A percentile compares a stretch with the other conserved stretches of the same genome.
Conservation (phyloP, 768 basidiomycete species). For the Phylloporus scabripes region DNA sequence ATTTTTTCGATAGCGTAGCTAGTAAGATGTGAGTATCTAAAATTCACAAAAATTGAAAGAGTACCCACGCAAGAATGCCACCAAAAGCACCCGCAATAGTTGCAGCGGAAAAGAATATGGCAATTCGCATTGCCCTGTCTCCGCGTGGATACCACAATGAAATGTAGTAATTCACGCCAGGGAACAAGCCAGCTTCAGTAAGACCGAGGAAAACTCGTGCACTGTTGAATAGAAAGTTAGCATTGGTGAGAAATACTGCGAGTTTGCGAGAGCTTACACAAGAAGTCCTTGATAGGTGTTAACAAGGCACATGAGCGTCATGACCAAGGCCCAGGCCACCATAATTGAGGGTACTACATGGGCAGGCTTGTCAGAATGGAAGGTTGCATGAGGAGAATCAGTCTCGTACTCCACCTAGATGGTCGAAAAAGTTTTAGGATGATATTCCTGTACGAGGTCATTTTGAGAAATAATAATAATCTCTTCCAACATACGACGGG, state of each 20-base stretch:
- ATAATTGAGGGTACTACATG: constrained; percentile 37
- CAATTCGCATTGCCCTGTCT: constrained; percentile 54
- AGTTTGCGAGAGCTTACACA: constrained; percentile 21
- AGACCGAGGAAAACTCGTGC: constrained; percentile 42
- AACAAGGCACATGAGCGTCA: constrained; percentile 36
- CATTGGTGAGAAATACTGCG: neutral
- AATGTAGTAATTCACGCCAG: constrained; percentile 40
- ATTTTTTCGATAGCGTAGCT: constrained; percentile 33
- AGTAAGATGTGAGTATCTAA: neutral
- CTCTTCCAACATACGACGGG: constrained; percentile 29
- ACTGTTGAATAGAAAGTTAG: constrained; percentile 13
- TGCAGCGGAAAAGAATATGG: constrained; percentile 61
- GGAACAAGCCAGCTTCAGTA: constrained; percentile 43
- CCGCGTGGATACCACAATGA: constrained; percentile 57
- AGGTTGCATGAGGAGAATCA: neutral
- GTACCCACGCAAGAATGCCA: constrained; percentile 41
- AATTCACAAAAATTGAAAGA: neutral
- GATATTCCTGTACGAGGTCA: constrained; percentile 30
- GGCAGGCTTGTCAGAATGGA: constrained; percentile 5
- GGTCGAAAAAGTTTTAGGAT: constrained; percentile 32
- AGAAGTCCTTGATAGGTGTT: constrained; percentile 28
- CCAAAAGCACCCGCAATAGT: constrained; percentile 50
- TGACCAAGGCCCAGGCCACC: constrained; percentile 37
- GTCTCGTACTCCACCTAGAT: constrained; percentile 33
- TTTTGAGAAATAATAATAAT: neutral